A percentile compares a stretch with the other conserved stretches of the same genome.
Conservation (phyloP, 805 yeast genomes). For the Schwanniomyces vanrijiae region DNA sequence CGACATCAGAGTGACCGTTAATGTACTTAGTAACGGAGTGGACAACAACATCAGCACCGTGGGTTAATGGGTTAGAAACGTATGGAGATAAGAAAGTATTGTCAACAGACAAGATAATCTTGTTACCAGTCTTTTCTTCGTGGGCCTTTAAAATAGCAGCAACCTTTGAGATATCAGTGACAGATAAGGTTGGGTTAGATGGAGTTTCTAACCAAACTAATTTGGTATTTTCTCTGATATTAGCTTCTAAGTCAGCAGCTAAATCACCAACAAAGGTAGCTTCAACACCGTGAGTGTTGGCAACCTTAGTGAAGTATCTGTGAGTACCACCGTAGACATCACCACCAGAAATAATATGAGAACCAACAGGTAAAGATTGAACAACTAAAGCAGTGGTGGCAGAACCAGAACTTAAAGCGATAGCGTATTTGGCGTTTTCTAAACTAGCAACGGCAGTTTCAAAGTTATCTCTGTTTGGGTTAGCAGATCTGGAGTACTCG, state of each 20-base stretch:
- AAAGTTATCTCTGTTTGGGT: conserved; percentile 82
- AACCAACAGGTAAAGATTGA: conserved; percentile 69
- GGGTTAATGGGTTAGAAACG: conserved; percentile 76
- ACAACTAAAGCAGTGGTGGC: conserved; percentile 78
- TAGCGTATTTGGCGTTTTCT: conserved; percentile 71
- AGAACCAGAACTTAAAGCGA: conserved; percentile 84
- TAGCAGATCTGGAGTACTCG: conserved; percentile 83
- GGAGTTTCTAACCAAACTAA: conserved; percentile 90
- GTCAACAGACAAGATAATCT: conserved; percentile 71
- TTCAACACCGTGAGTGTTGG: conserved; percentile 72
- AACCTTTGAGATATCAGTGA: conserved; percentile 72
- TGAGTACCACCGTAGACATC: conserved; percentile 93
- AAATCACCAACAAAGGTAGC: conserved; percentile 68
- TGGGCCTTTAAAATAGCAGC: conserved; percentile 50
- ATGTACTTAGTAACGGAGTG: conserved; percentile 90
- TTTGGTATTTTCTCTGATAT: conserved; percentile 62
- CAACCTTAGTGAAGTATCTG: conserved; percentile 85
- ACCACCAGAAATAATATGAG: conserved; percentile 76
- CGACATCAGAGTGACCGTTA: conserved; percentile 91
- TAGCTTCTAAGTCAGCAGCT: conserved; percentile 53
- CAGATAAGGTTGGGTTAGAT: conserved; percentile 80
- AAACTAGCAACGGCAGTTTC: conserved; percentile 78
- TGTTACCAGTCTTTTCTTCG: conserved; percentile 46
- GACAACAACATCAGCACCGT: conserved; percentile 84
- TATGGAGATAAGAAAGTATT: conserved; percentile 89